phyloP scores from a whole-genome alignment of 1,284 basidiomycete genomes.

The Melampsora larici-populina region DNA sequence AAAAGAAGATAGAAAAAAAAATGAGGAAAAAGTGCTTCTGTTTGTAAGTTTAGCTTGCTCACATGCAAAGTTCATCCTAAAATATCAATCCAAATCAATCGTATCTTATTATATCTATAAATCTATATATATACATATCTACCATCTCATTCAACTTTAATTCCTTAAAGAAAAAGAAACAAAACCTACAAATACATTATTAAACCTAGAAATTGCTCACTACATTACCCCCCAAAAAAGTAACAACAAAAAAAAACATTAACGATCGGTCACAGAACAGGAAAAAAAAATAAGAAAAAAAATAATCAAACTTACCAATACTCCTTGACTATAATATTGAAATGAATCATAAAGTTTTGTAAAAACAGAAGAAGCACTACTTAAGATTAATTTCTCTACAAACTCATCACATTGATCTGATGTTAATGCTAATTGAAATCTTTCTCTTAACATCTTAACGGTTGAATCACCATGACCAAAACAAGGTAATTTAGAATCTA shows the following conservation, averaged over 20 bases:
- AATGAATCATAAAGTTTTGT: slow-evolving; percentile 74
- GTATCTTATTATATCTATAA: neutral
- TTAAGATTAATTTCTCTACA: slow-evolving; percentile 79
- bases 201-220: neutral
- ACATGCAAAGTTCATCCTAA: neutral
- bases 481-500: slow-evolving; percentile 88
- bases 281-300: neutral
- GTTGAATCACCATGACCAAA: slow-evolving; percentile 90
- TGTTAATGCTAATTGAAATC: slow-evolving; percentile 87
- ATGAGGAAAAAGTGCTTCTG: neutral
- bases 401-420: slow-evolving; percentile 82
- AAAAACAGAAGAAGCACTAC: slow-evolving; percentile 84
- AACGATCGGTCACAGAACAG: neutral
- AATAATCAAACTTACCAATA: slow-evolving; percentile 20
- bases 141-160: neutral
- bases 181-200: neutral
- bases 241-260: neutral
- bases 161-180: neutral
- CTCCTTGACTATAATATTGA: slow-evolving; percentile 41
- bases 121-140: neutral
- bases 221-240: neutral
- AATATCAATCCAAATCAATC: neutral
- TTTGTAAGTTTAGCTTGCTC: neutral
- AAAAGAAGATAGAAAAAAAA: neutral
- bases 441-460: slow-evolving; percentile 76